phyloP scores from a whole-genome alignment of 1,284 basidiomycete species.

The Exobasidium cylindrosporum region DNA sequence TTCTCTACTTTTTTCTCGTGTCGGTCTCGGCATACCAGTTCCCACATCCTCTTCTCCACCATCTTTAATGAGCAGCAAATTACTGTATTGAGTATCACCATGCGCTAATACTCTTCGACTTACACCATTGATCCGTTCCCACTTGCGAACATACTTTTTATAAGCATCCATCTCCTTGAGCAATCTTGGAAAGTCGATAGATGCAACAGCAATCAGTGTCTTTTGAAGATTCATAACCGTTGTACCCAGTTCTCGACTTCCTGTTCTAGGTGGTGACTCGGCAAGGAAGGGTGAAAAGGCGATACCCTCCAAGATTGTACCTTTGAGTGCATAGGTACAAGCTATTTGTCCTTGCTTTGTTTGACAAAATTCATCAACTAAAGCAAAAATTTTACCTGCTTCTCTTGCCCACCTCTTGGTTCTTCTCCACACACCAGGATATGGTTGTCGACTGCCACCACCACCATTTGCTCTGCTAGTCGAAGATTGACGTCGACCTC shows the following conservation, averaged over 20 bases:
- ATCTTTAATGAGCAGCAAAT: slow-evolving; percentile 43
- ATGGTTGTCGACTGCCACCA: slow-evolving; percentile 25
- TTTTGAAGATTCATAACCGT: slow-evolving; percentile 25
- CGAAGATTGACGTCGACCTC: background rate
- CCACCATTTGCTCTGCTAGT: background rate
- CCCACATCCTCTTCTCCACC: slow-evolving; percentile 11
- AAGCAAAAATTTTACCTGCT: slow-evolving; percentile 47
- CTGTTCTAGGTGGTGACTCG: background rate
- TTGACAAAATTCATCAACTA: slow-evolving; percentile 39
- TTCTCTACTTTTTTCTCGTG: slow-evolving; percentile 25
- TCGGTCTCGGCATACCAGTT: slow-evolving; percentile 38
- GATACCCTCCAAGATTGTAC: slow-evolving; percentile 24
- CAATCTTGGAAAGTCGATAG: slow-evolving; percentile 42
- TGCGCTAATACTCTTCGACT: slow-evolving; percentile 48
- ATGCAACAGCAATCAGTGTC: slow-evolving; percentile 34
- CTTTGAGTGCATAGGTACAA: slow-evolving; percentile 27
- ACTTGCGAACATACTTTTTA: slow-evolving; percentile 41
- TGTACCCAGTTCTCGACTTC: background rate
- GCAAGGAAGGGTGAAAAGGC: slow-evolving; percentile 18
- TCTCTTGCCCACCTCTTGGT: slow-evolving; percentile 52
- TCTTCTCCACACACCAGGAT: slow-evolving; percentile 52
- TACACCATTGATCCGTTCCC: slow-evolving; percentile 43
- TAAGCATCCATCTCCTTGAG: slow-evolving; percentile 39
- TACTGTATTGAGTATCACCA: slow-evolving; percentile 52
- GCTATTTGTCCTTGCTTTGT: slow-evolving; percentile 40